phyloP scores from a whole-genome alignment of 768 basidiomycete genomes.

The Calocybe gangraenosa region DNA sequence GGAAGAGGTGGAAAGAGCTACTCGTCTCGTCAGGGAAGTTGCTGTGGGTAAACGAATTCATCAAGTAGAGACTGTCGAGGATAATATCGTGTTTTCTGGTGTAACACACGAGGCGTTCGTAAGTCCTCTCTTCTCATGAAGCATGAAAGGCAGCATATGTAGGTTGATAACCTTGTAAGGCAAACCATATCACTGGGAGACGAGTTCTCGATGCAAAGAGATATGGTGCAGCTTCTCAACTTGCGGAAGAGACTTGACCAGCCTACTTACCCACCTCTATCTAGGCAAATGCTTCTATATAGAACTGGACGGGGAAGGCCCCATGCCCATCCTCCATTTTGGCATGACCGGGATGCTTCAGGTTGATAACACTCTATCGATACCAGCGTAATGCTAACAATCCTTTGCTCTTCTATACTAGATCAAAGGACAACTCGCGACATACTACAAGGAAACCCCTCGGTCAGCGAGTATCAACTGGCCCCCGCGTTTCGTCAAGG shows the following conservation, averaged over 20 bases:
- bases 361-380: slow-evolving; percentile 25
- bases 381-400: too few species aligned
- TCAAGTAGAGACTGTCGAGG: slow-evolving; percentile 54
- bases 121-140: slow-evolving; percentile 20
- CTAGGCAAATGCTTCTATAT: slow-evolving; percentile 61
- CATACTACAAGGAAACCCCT: slow-evolving; percentile 45
- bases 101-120: slow-evolving; percentile 61
- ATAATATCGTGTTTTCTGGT: slow-evolving; percentile 60
- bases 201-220: slow-evolving; percentile 42
- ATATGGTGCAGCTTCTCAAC: slow-evolving; percentile 39
- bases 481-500: slow-evolving; percentile 70
- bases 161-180: slow-evolving; percentile 31
- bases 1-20: slow-evolving; percentile 72
- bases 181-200: slow-evolving; percentile 47
- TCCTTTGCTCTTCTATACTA: slow-evolving; percentile 5
- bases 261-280: neutral
- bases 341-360: slow-evolving; percentile 87
- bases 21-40: slow-evolving; percentile 46
- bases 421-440: slow-evolving; percentile 47
- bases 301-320: slow-evolving; percentile 55
- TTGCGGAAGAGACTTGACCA: neutral
- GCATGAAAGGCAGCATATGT: neutral
- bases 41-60: slow-evolving; percentile 51
- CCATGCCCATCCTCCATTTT: slow-evolving; percentile 70
- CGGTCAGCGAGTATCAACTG: slow-evolving; percentile 41